phyloP scores from a whole-genome alignment of 139 green algal species.

The Closterium sp. region DNA sequence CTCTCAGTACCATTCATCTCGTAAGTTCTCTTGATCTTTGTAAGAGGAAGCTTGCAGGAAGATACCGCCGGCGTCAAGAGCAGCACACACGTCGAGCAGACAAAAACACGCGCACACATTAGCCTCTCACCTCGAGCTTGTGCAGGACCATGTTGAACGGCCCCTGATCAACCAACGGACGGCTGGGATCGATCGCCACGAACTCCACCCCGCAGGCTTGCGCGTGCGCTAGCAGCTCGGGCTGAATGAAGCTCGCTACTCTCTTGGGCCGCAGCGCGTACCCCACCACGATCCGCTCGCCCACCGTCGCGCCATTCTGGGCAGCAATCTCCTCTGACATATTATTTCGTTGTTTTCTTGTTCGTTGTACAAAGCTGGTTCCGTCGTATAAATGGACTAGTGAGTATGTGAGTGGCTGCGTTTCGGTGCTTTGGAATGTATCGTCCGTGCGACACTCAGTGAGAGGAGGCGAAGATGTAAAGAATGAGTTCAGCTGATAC shows the following conservation, averaged over 20 bases:
- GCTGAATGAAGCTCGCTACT: conserved; percentile 16
- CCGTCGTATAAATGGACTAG: not conserved
- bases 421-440: not conserved
- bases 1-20: not conserved
- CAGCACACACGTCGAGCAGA: not conserved
- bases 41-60: not conserved
- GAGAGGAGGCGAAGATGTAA: too few species aligned
- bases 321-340: not conserved
- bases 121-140: conserved; percentile 19
- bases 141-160: conserved; percentile 35
- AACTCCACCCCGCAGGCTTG: conserved; percentile 4
- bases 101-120: not conserved
- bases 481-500: too few species aligned
- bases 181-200: not conserved
- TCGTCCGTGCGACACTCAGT: not conserved
- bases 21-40: not conserved
- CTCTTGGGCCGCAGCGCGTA: conserved; percentile 21
- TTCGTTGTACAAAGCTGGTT: not conserved
- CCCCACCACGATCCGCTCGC: not conserved
- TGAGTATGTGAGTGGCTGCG: not conserved
- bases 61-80: not conserved
- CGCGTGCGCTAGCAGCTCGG: conserved; percentile 9
- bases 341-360: not conserved
- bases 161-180: conserved; percentile 16
- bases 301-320: not conserved